Conservation (phyloP, 202 grass and related monocot species). For the Brachypodium distachyon region DNA sequence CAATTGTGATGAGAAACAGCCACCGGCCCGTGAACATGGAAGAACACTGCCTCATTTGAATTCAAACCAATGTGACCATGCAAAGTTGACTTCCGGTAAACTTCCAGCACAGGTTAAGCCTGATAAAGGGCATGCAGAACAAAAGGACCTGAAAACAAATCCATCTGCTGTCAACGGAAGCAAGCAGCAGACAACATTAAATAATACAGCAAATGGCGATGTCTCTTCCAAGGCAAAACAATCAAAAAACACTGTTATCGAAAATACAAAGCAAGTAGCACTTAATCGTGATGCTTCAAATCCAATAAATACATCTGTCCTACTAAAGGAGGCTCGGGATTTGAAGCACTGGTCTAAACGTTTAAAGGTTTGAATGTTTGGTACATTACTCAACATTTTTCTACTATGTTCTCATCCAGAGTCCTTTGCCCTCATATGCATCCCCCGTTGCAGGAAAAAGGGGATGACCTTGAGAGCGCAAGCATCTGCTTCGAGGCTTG, state of each 20-base stretch:
- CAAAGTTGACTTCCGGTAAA: slow-evolving; percentile 15
- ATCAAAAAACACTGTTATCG: slow-evolving; percentile 32
- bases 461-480: slow-evolving; percentile 51
- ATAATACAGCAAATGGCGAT: slow-evolving; percentile 28
- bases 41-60: slow-evolving; percentile 4
- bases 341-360: slow-evolving; percentile 80
- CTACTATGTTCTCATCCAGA: background rate
- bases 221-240: slow-evolving; percentile 32
- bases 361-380: slow-evolving; percentile 75
- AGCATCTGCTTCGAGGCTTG: slow-evolving; percentile 81
- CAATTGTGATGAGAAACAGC: slow-evolving; percentile 8
- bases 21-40: slow-evolving; percentile 3
- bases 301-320: slow-evolving; percentile 37
- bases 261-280: slow-evolving; percentile 47
- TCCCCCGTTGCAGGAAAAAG: slow-evolving; percentile 50
- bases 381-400: background rate
- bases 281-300: slow-evolving; percentile 12
- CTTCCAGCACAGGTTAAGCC: slow-evolving; percentile 12
- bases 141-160: slow-evolving; percentile 33
- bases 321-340: slow-evolving; percentile 80
- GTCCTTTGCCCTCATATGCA: background rate
- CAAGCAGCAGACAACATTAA: slow-evolving; percentile 27
- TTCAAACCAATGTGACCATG: slow-evolving; percentile 20
- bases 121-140: slow-evolving; percentile 26
- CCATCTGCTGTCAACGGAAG: slow-evolving; percentile 21